Percentiles rank a stretch among this genome's conserved stretches.
Evolutionary conservation across 768 basidiomycete species (phyloP).

Genomic region (Chalciporus sphaerocephalus): DNA sequence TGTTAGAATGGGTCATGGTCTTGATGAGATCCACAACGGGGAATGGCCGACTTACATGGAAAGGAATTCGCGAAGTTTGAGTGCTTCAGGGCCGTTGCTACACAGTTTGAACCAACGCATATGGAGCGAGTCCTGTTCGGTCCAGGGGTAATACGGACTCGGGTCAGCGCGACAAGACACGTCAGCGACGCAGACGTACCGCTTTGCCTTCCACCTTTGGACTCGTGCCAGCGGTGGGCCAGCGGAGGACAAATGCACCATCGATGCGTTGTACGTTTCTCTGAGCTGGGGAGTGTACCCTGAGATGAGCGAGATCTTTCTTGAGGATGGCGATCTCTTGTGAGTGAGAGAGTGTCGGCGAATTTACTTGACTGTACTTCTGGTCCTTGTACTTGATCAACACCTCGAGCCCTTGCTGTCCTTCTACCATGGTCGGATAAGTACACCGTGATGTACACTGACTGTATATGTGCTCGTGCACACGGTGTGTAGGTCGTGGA

Average conservation of each 20-base stretch:
- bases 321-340: conserved; percentile 21
- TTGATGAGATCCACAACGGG: conserved; percentile 5
- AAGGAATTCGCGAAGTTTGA: conserved; percentile 20
- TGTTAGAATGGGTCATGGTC: neutral
- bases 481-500: neutral
- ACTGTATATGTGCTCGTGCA: too few species aligned
- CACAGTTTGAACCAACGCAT: conserved; percentile 25
- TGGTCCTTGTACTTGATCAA: conserved; percentile 21
- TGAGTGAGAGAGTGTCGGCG: conserved; percentile 9
- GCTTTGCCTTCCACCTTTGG: neutral
- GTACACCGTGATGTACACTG: too few species aligned
- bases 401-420: conserved; percentile 26
- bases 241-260: conserved; percentile 24
- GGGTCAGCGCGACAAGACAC: conserved; percentile 1
- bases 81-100: conserved; percentile 21
- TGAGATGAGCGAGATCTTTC: conserved; percentile 27
- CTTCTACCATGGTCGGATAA: conserved; percentile 15
- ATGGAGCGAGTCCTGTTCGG: conserved; percentile 21
- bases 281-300: conserved; percentile 27
- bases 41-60: conserved; percentile 24
- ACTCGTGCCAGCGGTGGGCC: conserved; percentile 15
- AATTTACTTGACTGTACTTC: conserved; percentile 15
- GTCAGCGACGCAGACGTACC: conserved; percentile 6
- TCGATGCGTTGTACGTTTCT: conserved; percentile 22
- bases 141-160: neutral